phyloP scores from a whole-genome alignment of 2,329 filamentous ascomycete species.

The Emmonsiellopsis sp. region DNA sequence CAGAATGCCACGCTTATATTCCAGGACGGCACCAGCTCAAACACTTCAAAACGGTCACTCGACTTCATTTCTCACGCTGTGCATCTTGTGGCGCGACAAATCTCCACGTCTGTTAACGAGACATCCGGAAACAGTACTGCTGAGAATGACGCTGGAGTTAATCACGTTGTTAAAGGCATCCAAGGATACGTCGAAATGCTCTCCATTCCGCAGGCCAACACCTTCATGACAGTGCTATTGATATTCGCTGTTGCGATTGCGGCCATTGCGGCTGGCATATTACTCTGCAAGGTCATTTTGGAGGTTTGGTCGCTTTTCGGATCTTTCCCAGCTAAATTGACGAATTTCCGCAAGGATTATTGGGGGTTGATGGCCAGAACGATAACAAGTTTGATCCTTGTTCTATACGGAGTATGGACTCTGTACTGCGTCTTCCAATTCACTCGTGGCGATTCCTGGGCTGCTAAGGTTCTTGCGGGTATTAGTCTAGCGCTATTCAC shows the following conservation, averaged over 20 bases:
- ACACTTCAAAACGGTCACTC: conserved; percentile 47
- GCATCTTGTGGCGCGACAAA: conserved; percentile 46
- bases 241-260: conserved; percentile 82
- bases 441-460: conserved; percentile 88
- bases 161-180: conserved; percentile 61
- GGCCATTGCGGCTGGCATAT: conserved; percentile 72
- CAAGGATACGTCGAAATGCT: conserved; percentile 76
- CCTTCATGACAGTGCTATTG: conserved; percentile 90
- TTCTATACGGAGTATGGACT: conserved; percentile 92
- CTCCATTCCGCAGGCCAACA: conserved; percentile 77
- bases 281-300: conserved; percentile 83
- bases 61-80: conserved; percentile 30
- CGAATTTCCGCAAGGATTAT: conserved; percentile 88
- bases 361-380: conserved; percentile 87
- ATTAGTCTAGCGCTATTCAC: conserved; percentile 77
- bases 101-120: conserved; percentile 33
- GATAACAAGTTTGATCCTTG: conserved; percentile 79
- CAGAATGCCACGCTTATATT: conserved; percentile 68
- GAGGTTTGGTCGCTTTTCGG: conserved; percentile 88
- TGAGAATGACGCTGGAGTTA: conserved; percentile 32
- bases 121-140: conserved; percentile 22
- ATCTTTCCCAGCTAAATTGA: conserved; percentile 68
- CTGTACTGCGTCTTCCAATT: conserved; percentile 96
- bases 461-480: conserved; percentile 72
- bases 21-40: conserved; percentile 45